Evolutionary conservation across 495 filamentous ascomycete species (phyloP).

Genomic region (Daldinia loculata): DNA sequence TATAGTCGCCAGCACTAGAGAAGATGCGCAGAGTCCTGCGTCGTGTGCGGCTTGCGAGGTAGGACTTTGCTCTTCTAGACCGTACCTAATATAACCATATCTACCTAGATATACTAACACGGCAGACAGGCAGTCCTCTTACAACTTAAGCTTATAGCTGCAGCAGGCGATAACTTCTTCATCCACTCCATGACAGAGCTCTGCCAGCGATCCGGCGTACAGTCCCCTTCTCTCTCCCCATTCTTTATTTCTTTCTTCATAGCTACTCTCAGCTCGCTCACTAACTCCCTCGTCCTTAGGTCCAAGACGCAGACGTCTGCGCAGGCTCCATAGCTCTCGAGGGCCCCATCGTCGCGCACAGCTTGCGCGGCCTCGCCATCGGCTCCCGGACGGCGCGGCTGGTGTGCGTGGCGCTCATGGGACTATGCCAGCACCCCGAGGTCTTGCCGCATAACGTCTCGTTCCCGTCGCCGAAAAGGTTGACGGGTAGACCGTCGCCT

Average conservation of each 20-base stretch:
- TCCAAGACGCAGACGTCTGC: conserved; percentile 61
- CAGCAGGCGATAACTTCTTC: conserved; percentile 55
- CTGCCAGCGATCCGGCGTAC: conserved; percentile 56
- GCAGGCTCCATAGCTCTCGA: conserved; percentile 57
- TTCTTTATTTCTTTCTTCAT: not conserved
- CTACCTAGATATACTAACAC: conserved; percentile 13
- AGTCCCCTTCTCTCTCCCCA: not conserved
- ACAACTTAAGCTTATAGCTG: conserved; percentile 56
- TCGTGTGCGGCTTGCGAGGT: conserved; percentile 61
- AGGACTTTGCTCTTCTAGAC: conserved; percentile 4
- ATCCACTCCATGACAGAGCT: conserved; percentile 53
- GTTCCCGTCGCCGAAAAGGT: conserved; percentile 50
- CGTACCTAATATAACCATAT: not conserved
- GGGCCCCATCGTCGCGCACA: conserved; percentile 59
- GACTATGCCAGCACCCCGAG: conserved; percentile 59
- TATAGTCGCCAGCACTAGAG: conserved; percentile 41
- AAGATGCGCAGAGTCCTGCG: conserved; percentile 55
- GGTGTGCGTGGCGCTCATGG: conserved; percentile 58
- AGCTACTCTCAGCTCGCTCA: not conserved
- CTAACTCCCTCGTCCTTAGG: conserved; percentile 13
- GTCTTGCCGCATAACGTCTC: conserved; percentile 53
- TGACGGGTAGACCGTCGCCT: not conserved
- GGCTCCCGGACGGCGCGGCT: conserved; percentile 59
- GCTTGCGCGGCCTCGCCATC: conserved; percentile 55
- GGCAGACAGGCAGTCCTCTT: conserved; percentile 52